phyloP scores from a whole-genome alignment of 2,329 filamentous ascomycete genomes.

The Pleochaeta shiraiana region DNA sequence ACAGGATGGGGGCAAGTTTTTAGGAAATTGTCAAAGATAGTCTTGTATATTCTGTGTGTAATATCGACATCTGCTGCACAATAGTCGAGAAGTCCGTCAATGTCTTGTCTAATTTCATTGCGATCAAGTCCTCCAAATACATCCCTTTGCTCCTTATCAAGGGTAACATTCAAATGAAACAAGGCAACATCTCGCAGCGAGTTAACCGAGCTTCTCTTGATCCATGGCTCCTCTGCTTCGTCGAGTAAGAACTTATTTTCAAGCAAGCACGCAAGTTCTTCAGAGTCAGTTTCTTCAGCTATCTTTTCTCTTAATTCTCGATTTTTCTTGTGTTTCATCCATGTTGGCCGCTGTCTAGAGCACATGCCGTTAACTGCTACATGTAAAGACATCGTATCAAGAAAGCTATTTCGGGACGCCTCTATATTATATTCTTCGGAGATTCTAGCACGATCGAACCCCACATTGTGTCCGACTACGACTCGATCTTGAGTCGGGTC shows the following conservation, averaged over 20 bases:
- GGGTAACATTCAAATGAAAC: constrained; percentile 78
- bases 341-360: constrained; percentile 82
- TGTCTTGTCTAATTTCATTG: constrained; percentile 40
- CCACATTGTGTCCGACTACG: constrained; percentile 85
- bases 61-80: constrained; percentile 87
- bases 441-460: constrained; percentile 78
- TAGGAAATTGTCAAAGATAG: constrained; percentile 78
- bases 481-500: constrained; percentile 51
- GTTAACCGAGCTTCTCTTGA: constrained; percentile 84
- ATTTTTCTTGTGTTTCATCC: constrained; percentile 93
- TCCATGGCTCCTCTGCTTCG: constrained; percentile 90
- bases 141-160: constrained; percentile 75
- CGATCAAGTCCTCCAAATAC: constrained; percentile 70
- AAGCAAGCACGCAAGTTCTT: constrained; percentile 49
- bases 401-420: constrained; percentile 66
- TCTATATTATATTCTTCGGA: constrained; percentile 71
- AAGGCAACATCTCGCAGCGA: constrained; percentile 89
- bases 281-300: constrained; percentile 44
- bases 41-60: constrained; percentile 85
- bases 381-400: constrained; percentile 97
- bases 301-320: constrained; percentile 65
- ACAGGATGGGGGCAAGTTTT: constrained; percentile 88
- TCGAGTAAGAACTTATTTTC: constrained; percentile 44
- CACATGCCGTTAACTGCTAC: constrained; percentile 99
- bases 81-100: constrained; percentile 77